Evolutionary conservation across 1,284 basidiomycete species (phyloP), one percentile per base, ranked within the genome.

Genomic region (Malassezia brasiliensis): DNA sequence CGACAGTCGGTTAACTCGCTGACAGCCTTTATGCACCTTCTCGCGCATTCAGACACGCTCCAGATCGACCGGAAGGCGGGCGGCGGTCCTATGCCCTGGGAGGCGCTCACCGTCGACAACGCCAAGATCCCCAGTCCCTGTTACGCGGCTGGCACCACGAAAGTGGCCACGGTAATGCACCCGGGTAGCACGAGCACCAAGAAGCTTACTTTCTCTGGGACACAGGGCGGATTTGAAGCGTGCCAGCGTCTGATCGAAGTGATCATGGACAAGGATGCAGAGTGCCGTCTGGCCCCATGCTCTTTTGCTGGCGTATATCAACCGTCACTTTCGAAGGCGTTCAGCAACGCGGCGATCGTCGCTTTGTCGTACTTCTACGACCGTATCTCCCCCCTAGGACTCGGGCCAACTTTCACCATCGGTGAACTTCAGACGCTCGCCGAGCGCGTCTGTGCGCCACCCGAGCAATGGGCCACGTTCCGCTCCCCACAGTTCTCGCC

Each of bases 271-370:
- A 98, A 98, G 78, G 88, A 98, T 68, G 84, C 90, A 0, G 81
- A 90, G 48, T 96, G 94, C 76, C 28, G 55, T 1, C 35, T 83
- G 84, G 67, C 79, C 84, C 66, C 88, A 87, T 98, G 93, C 76
- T 90, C 91, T 1, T 98, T 98, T 79, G 86, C 89, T 65, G 93
- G 93, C 35, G 89, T 96, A 28, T 96, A 98, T 79, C 93, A 96
- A 75, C 94, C 93, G 1, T 86, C 86, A n/a, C 80, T 96, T 28
- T 80, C 88, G 62, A 86, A 93, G 62, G 86, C 88, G 5, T 96
- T 96, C 82, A 66, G 63, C 10, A 64, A 66, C 2, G 69, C 75
- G n/a, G 76, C 76, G 32, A 68, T 72, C 48, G 59, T 70, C 30
- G 65, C 67, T 10, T 61, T 68, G 11, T 96, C 91, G 28, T 98